Evolutionary conservation across 2,329 filamentous ascomycete genomes (phyloP), one percentile per base, ranked within the genome.

Genomic region (Ascosphaera aggregata): DNA sequence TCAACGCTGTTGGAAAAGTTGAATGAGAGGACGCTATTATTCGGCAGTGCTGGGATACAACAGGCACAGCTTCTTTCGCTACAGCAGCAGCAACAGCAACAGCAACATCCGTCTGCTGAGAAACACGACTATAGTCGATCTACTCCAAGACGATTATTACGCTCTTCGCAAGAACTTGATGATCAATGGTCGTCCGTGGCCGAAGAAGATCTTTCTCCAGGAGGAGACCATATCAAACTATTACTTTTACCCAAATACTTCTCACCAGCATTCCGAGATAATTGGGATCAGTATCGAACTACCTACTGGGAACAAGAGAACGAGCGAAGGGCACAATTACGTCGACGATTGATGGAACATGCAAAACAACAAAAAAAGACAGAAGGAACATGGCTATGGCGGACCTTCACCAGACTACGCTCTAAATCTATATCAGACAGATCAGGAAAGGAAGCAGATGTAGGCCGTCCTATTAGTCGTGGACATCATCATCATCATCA

Each of bases 271-370:
- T 98, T 98, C 51, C 71, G 89, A 16, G 85, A 95, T 55, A 92
- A 93, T 46, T 98, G 89, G 89, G 89, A 98, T 52, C 66, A 86
- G 13, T 98, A 91, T 57, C 71, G 89, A 39, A 75, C 77, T 24
- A 85, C 94, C 43, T 98, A 94, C 58, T 98, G 89, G 89, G 86
- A 94, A 49, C 76, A 76, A 43, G 89, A 98, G 56, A 98, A 98
- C 52, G 82, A 92, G 55, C 75, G 86, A 2, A 73, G 89, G 9
- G 70, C 76, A 2, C 61, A 79, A 41, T 62, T 94, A 18, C 69
- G 81, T 17, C 60, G 66, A 34, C 79, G 79, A 51, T 62, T 93
- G 38, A 70, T 73, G 44, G 67, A 73, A 39, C 68, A 71, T 22
- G 75, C 85, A 48, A 66, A 68, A 15, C 72, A 76, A 43, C 41